Percentiles rank a stretch among this genome's conserved stretches.
These are phyloP conservation scores for Macadamia tetraphylla DNA, from an alignment of 164 flowering plant species.

Conservation along the genomic window DNA sequence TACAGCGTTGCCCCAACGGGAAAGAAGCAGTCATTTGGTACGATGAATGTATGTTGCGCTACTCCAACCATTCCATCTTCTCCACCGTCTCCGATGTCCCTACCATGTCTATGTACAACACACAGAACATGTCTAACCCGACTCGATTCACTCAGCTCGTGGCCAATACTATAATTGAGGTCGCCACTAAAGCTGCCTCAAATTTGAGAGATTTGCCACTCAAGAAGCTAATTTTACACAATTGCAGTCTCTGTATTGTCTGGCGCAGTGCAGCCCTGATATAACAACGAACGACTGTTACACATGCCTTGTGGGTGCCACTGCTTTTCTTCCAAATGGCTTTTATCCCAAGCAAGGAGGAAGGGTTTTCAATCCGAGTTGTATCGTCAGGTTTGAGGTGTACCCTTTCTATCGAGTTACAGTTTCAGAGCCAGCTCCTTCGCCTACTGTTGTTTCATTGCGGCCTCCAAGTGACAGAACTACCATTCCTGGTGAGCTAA, in stretches of 20 bases:
- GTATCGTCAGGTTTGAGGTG: constrained; percentile 30
- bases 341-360: constrained; percentile 23
- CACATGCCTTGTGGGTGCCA: constrained; percentile 15
- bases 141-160: constrained; percentile 5
- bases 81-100: not conserved
- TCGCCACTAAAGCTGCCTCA: not conserved
- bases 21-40: constrained; percentile 13
- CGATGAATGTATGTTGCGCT: constrained; percentile 29
- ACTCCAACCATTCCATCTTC: constrained; percentile 19
- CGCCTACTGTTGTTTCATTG: not conserved
- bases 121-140: constrained; percentile 4
- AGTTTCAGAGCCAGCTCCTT: not conserved
- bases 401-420: constrained; percentile 15
- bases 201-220: constrained; percentile 9
- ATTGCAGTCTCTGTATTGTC: constrained; percentile 18
- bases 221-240: constrained; percentile 2
- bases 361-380: constrained; percentile 23
- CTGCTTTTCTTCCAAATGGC: not conserved
- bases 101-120: not conserved
- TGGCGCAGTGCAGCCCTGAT: constrained; percentile 40
- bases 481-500: not conserved
- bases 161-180: not conserved
- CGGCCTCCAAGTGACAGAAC: not conserved
- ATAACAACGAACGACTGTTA: constrained; percentile 18
- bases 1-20: constrained; percentile 11